Conservation (phyloP, 208 protist species). For the Strigomonas culicis region DNA sequence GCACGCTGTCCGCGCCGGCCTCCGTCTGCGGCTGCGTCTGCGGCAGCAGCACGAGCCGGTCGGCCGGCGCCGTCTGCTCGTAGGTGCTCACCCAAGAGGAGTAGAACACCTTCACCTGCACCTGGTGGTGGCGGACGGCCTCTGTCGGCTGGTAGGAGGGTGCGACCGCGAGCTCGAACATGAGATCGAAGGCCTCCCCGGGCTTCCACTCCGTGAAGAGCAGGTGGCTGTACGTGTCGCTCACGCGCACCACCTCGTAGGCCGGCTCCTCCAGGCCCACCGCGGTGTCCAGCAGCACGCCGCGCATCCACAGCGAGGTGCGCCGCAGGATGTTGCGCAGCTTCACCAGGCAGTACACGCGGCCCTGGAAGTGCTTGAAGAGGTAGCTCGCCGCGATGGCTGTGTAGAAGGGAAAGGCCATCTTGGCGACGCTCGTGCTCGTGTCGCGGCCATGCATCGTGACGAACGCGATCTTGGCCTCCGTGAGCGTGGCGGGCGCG, state of each 20-base stretch:
- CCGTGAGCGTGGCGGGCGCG: conserved; percentile 11
- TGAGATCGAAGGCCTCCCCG: conserved; percentile 34
- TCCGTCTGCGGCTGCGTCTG: conserved; percentile 7
- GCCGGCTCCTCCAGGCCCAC: conserved; percentile 42
- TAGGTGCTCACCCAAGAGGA: conserved; percentile 61
- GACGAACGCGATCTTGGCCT: conserved; percentile 34
- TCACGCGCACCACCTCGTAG: conserved; percentile 66
- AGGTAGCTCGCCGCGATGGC: conserved; percentile 39
- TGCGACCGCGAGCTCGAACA: conserved; percentile 64
- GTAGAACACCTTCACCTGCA: conserved; percentile 74
- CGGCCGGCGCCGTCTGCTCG: conserved; percentile 11
- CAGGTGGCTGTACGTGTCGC: conserved; percentile 40
- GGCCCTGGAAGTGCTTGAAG: conserved; percentile 67
- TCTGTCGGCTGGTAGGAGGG: conserved; percentile 14
- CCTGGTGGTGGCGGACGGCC: conserved; percentile 30
- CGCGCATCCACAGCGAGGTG: conserved; percentile 80
- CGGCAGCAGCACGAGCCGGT: conserved; percentile 26
- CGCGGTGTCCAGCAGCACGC: conserved; percentile 39
- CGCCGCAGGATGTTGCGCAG: conserved; percentile 50
- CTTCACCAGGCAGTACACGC: conserved; percentile 73
- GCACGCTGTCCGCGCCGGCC: conserved; percentile 3
- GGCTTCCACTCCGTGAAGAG: conserved; percentile 72
- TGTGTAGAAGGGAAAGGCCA: conserved; percentile 24
- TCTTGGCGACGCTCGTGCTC: conserved; percentile 28
- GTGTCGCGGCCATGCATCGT: conserved; percentile 47